Percentiles rank a stretch among this genome's conserved stretches.
Conservation (phyloP, 2,329 filamentous ascomycete genomes). For the Pseudogymnoascus sp. region DNA sequence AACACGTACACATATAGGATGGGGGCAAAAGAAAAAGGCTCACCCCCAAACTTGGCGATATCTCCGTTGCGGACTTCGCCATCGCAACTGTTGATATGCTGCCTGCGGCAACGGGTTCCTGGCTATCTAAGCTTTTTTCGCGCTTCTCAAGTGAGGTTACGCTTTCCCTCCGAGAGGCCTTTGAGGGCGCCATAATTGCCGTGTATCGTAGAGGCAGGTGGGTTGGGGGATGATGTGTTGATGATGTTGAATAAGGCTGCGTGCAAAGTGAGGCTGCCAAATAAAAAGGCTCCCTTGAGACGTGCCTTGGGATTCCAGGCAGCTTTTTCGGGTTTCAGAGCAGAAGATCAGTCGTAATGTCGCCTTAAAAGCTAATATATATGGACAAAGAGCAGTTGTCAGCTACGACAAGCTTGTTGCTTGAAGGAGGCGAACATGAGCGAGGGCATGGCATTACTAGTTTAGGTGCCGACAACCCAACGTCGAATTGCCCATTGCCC, state of each 20-base stretch:
- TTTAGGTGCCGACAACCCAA: constrained; percentile 1
- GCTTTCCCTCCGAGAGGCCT: constrained; percentile 7
- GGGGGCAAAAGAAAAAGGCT: constrained; percentile 1
- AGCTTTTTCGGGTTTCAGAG: neutral
- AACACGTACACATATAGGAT: neutral
- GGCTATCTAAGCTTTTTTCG: neutral
- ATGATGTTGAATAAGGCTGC: constrained; percentile 1
- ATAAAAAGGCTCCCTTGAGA: neutral
- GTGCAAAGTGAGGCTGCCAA: constrained; percentile 2
- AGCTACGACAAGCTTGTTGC: constrained; percentile 2
- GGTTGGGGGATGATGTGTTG: neutral
- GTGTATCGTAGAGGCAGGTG: neutral
- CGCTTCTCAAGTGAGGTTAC: neutral
- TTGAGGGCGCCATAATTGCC: constrained; percentile 13
- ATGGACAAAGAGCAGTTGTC: neutral
- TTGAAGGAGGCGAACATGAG: constrained; percentile 5
- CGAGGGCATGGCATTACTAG: neutral
- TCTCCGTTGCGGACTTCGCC: constrained; percentile 7
- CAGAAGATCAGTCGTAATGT: neutral
- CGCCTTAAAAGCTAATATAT: neutral
- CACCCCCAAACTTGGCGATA: constrained; percentile 15
- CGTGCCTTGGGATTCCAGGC: neutral
- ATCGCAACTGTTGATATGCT: constrained; percentile 9
- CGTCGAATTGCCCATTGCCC: constrained; percentile 7
- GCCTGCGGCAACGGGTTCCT: neutral